phyloP scores from a whole-genome alignment of 257 asterid species.

The Marsdenia floribunda region DNA sequence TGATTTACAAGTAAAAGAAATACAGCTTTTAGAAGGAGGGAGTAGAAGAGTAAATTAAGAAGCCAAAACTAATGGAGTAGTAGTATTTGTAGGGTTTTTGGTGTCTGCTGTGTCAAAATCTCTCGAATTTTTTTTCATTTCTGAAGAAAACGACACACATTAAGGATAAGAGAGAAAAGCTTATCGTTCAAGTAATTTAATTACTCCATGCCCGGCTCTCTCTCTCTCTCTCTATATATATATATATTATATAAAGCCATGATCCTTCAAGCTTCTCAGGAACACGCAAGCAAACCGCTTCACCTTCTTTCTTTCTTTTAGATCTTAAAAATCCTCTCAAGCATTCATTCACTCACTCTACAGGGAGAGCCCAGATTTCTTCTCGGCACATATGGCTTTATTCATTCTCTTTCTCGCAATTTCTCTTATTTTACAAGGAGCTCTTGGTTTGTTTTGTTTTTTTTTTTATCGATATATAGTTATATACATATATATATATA shows the following conservation, averaged over 20 bases:
- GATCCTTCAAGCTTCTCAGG: too few species aligned
- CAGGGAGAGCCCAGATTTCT: background rate
- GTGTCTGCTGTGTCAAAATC: background rate
- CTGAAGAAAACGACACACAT: background rate
- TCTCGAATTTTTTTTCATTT: background rate
- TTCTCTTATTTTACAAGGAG: constrained; percentile 28
- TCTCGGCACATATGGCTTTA: constrained; percentile 12
- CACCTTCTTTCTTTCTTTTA: background rate
- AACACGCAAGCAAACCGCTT: background rate
- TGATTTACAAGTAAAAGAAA: too few species aligned
- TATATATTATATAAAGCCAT: too few species aligned
- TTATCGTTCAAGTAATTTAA: background rate
- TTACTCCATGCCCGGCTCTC: background rate
- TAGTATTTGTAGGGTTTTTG: too few species aligned
- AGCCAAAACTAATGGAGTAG: too few species aligned
- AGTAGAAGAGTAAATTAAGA: too few species aligned
- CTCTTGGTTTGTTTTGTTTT: constrained; percentile 13
- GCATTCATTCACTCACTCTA: background rate
- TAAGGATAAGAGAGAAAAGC: background rate
- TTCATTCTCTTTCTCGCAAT: constrained; percentile 25
- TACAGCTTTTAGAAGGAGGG: too few species aligned
- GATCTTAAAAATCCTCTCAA: background rate
- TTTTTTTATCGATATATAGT: background rate
- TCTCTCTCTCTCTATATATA: background rate
- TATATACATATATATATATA: too few species aligned